Base-by-base conservation (phyloP, 2,329 filamentous ascomycete genomes). In the Alternaria postmessia region DNA sequence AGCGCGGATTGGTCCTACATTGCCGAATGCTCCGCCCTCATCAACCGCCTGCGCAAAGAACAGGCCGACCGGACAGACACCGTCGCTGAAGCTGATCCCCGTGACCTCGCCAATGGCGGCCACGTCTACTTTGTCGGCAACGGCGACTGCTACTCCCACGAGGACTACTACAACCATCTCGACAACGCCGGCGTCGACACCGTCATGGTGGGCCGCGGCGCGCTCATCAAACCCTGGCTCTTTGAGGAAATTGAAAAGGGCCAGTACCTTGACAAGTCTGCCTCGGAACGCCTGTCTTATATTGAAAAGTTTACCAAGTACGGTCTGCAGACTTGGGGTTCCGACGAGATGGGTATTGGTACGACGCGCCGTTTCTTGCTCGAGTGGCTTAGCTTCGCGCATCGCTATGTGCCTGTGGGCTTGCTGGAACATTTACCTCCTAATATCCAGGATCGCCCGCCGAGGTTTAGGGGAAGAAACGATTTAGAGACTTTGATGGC, bases 151-250 rank as follows among this genome's bases (percentile, higher is more conserved):
- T 97, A 92, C 81, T 97, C 93, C 5, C 93, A 98, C 78, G 81
- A 89, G 32, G 93, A 98, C 76, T 98, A 98, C 81, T 88, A 88
- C 64, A 82, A 89, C 58, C 89, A 95, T 72, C 83, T 98, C 39
- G 85, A 90, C 48, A 86, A 94, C 60, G 86, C 92, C 36, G 87
- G 88, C 47, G 93, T 98, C 46, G 94, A 98, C 81, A 89, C 89
- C n/a, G 91, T 97, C 75, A 98, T 99, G 95, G 88, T 98, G 62
- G 95, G 90, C n/a, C 91, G 95, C 62, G 95, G 95, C 57, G 95
- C 95, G 9, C 86, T 99, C 59, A 92, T 98, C 81, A 99, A 99
- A 81, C 95, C 95, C 1, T 99, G 95, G 95, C 84, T 99, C 64
- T 99, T 98, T 75, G 95, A 99, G 79, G 95, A 99, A 80, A 98